phyloP scores from a whole-genome alignment of 352 stramenopile species.

The Phytophthora ramorum region DNA sequence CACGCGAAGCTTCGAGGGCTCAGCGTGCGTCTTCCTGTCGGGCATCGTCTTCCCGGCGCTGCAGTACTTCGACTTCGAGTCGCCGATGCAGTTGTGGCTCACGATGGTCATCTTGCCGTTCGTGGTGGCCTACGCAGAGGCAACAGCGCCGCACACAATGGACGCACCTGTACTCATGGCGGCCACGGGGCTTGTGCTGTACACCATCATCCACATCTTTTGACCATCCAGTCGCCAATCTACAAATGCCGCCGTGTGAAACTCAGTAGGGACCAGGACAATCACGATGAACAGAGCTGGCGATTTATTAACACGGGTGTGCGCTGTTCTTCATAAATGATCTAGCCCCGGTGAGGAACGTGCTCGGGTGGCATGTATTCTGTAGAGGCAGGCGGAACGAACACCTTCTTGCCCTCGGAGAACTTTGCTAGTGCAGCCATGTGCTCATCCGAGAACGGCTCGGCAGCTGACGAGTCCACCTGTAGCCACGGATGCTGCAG shows the following conservation, averaged over 20 bases:
- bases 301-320: constrained; percentile 35
- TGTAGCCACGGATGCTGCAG: constrained; percentile 81
- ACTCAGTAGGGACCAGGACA: constrained; percentile 17
- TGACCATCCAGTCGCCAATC: constrained; percentile 36
- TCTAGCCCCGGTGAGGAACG: constrained; percentile 23
- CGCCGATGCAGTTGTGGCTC: constrained; percentile 67
- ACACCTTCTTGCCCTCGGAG: constrained; percentile 51
- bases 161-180: constrained; percentile 88
- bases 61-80: constrained; percentile 84
- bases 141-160: constrained; percentile 88
- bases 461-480: constrained; percentile 35
- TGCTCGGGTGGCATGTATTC: constrained; percentile 32
- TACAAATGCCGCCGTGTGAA: constrained; percentile 19
- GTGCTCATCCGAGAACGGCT: constrained; percentile 52
- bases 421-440: constrained; percentile 58
- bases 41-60: constrained; percentile 86
- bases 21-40: constrained; percentile 78
- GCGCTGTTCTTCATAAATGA: constrained; percentile 34
- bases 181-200: constrained; percentile 79
- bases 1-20: constrained; percentile 81
- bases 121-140: constrained; percentile 84
- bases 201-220: constrained; percentile 80
- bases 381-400: constrained; percentile 19
- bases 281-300: constrained; percentile 34
- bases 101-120: constrained; percentile 87